Evolutionary conservation across 2,329 filamentous ascomycete genomes (phyloP).

Genomic region (Colletotrichum salicis): DNA sequence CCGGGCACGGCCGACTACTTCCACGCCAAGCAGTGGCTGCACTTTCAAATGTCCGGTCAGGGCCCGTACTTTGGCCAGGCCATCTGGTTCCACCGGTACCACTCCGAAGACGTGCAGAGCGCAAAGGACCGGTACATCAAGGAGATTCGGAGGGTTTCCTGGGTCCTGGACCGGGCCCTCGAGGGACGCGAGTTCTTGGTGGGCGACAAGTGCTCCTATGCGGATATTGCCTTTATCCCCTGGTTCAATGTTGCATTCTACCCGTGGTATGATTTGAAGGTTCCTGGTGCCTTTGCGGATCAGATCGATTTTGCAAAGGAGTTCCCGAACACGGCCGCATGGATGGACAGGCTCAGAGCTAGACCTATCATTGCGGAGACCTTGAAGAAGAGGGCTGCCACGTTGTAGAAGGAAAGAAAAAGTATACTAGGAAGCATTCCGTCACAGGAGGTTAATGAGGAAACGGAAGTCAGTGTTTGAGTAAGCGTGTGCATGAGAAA

Average conservation of each 20-base stretch:
- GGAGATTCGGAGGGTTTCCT: not conserved
- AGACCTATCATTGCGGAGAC: not conserved
- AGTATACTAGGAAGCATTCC: not conserved
- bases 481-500: not conserved
- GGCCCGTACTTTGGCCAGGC: slow-evolving; percentile 57
- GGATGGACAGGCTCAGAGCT: not conserved
- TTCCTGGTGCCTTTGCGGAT: not conserved
- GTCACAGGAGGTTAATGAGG: too few species aligned
- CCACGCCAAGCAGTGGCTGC: slow-evolving; percentile 42
- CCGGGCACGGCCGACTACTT: slow-evolving; percentile 20
- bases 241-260: slow-evolving; percentile 40
- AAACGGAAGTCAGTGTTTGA: too few species aligned
- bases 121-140: slow-evolving; percentile 44
- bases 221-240: slow-evolving; percentile 46
- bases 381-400: not conserved
- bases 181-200: slow-evolving; percentile 45
- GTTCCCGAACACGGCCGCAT: slow-evolving; percentile 41
- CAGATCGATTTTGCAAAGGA: slow-evolving; percentile 42
- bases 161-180: not conserved
- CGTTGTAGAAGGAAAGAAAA: not conserved
- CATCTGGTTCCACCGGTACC: slow-evolving; percentile 47
- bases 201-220: slow-evolving; percentile 42
- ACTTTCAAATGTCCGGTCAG: slow-evolving; percentile 56
- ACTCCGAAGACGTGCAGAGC: slow-evolving; percentile 41
- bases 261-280: slow-evolving; percentile 33